These are phyloP conservation scores for Sporothrix euskadiensis DNA, from an alignment of 2,329 filamentous ascomycete genomes.

Conservation along the genomic window DNA sequence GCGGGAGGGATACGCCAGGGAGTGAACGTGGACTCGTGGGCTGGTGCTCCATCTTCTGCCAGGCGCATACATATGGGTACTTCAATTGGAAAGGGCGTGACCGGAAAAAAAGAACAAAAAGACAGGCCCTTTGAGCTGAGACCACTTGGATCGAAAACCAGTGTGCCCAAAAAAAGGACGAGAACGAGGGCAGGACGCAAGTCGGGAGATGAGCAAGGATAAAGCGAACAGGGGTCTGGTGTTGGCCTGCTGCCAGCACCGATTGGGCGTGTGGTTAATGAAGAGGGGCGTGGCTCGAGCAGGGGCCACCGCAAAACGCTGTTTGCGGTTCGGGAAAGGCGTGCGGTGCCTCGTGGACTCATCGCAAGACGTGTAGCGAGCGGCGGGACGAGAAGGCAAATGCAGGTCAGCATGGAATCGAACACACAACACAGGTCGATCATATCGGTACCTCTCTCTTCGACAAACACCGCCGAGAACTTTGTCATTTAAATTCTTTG, in stretches of 20 bases:
- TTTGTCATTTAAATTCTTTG: slow-evolving; percentile 5
- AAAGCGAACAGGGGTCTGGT: neutral
- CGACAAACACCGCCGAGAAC: neutral
- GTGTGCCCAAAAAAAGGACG: neutral
- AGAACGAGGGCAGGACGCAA: slow-evolving; percentile 2
- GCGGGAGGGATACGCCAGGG: neutral
- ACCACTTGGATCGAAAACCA: neutral
- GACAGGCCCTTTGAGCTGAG: neutral
- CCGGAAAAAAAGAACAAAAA: neutral
- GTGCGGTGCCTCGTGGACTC: neutral
- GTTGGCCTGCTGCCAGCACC: neutral
- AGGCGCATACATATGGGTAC: neutral
- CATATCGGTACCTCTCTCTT: neutral
- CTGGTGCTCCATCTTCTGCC: slow-evolving; percentile 17
- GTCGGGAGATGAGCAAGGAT: slow-evolving; percentile 27
- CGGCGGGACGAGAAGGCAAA: neutral
- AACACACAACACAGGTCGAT: neutral
- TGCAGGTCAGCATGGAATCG: neutral
- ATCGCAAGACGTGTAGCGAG: neutral
- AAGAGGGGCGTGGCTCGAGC: neutral
- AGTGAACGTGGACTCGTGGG: slow-evolving; percentile 10
- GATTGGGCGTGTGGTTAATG: slow-evolving; percentile 1
- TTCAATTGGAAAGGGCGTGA: neutral
- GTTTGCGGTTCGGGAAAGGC: slow-evolving; percentile 1
- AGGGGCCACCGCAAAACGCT: neutral